Percentiles rank a stretch among this genome's conserved stretches.
Evolutionary conservation across 2,329 filamentous ascomycete species (phyloP).

Genomic region (Pseudogymnoascus sp.): DNA sequence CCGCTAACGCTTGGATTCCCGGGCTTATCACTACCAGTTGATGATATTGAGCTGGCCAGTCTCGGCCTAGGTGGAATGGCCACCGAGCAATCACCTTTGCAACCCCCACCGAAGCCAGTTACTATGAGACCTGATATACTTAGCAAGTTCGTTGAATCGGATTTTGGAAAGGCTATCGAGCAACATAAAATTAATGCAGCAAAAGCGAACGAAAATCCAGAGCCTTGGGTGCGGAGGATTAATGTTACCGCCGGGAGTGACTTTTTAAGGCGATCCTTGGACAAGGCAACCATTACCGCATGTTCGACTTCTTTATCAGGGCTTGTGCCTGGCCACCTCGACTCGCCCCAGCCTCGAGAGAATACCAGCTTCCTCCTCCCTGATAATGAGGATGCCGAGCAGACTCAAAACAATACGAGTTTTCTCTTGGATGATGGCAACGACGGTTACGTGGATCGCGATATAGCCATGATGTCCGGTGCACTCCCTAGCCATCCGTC

Average conservation of each 20-base stretch:
- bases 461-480: constrained; percentile 46
- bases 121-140: constrained; percentile 10
- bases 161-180: constrained; percentile 4
- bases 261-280: constrained; percentile 1
- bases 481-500: constrained; percentile 37
- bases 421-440: constrained; percentile 29
- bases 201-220: neutral
- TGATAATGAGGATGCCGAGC: neutral
- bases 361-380: constrained; percentile 4
- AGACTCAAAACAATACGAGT: neutral
- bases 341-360: neutral
- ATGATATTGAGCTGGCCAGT: constrained; percentile 2
- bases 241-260: constrained; percentile 3
- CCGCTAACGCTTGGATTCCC: constrained; percentile 29
- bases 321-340: neutral
- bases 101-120: neutral
- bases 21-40: constrained; percentile 46
- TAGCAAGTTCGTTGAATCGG: constrained; percentile 1
- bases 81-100: neutral
- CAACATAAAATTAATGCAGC: constrained; percentile 4
- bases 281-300: neutral
- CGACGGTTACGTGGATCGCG: constrained; percentile 41
- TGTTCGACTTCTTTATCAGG: neutral
- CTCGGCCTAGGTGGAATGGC: neutral
- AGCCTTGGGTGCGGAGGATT: constrained; percentile 3